Base-by-base conservation (phyloP, 345 rosid genomes). In the Gossypioides kirkii region DNA sequence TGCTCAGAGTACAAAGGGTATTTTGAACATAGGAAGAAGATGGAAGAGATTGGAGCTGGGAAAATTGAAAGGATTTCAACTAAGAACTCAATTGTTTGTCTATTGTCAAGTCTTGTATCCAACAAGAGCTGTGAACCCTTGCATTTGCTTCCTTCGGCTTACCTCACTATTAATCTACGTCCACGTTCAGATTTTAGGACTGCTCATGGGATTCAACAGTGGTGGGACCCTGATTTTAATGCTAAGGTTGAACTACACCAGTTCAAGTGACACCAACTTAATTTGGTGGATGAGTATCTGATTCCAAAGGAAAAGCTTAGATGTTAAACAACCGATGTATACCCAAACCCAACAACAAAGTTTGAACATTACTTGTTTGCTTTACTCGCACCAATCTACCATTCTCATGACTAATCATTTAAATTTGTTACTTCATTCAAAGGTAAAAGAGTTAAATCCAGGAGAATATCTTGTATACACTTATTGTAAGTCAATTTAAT, bases 141-240 rank as follows among this genome's bases (percentile, higher is more conserved):
- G 71, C 91, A 89, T 75, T 81, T 89, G 49, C 81, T 87, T 74
- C 94, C 94, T 58, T 87, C 91, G 0, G 92, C 89, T 22, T 77
- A 73, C 63, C 58, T 86, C 78, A 82, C 78, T 0, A 76, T 86
- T 36, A 86, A 90, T 77, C 32, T 59, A 61, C 70, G 41, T 49
- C 80, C 78, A 7, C 67, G 77, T 8, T 82, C 69, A 4, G 78
- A 79, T 76, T 85, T 88, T 20, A 80, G 64, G 74, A 83, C 82
- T 78, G 87, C 90, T 53, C 92, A 90, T 67, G 92, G 87, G 70
- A 82, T 90, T 77, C 87, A 88, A 73, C 93, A 87, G 53, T 90
- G 90, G 93, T 88, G 92, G 96, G 84, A 82, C 72, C 90, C 90
- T 6, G 64, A 74, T 66, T 77, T 85, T 77, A 10, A 46, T 54